Base-by-base conservation (phyloP, 2,329 filamentous ascomycete species). In the Fusarium odoratissimum region DNA sequence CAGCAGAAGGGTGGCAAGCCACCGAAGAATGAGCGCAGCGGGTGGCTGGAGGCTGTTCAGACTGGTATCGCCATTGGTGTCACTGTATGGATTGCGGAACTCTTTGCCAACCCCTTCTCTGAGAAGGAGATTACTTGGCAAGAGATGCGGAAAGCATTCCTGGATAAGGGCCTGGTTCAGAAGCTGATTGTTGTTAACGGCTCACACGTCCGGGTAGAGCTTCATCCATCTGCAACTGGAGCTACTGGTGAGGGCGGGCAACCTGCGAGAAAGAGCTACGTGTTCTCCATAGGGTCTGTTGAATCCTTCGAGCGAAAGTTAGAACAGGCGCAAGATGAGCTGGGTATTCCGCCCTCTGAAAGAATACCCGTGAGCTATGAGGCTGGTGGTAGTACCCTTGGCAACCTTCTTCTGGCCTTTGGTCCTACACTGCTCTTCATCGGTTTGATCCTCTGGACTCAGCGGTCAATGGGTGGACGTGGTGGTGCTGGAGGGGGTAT, bases 81-180 rank as follows among this genome's bases (percentile, higher is more conserved):
- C 63, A 87, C 94, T 31, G 82, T 84, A 12, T 86, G 84, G 72
- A 84, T 84, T 46, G 76, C 88, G 12, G 84, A 83, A 37, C 76
- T 78, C 13, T 74, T 83, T 57, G 79, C 79, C 74, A 83, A 83
- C 71, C 74, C 85, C 31, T 83, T 86, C 71, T 82, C 83, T 8
- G 84, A 86, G 72, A 83, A 83, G 78, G 95, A 99, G 80, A 98
- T 99, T 66, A 98, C 96, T 61, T 99, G 95, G 94, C 95, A 99
- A 83, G 96, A 99, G 84, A 94, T 99, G 84, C 88, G 93, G 71
- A 95, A 91, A 76, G 96, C 94, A 37, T 98, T 97, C 86, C 87
- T 99, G 68, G 95, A 98, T 83, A 98, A 97, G 86, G 96, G 96
- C 12, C 88, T 99, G 30, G 95, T 99, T 25, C 93, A 98, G 84